Percentiles rank a stretch among this genome's conserved stretches.
phyloP scores from a whole-genome alignment of 495 filamentous ascomycete genomes.

The Annulohypoxylon maeteangense region DNA sequence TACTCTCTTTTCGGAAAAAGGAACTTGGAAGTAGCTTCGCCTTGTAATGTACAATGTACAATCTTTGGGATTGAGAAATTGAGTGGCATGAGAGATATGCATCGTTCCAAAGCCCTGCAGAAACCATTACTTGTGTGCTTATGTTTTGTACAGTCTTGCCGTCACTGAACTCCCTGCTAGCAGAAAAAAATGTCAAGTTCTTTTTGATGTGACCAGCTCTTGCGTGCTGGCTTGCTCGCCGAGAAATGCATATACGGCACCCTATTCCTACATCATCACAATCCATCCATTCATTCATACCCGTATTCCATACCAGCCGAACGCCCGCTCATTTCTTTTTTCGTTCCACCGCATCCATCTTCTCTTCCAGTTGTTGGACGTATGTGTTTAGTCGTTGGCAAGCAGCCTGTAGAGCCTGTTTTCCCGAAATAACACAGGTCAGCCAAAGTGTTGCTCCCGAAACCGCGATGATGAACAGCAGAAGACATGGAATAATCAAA shows the following conservation, averaged over 20 bases:
- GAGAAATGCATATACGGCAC: slow-evolving; percentile 9
- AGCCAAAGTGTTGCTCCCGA: slow-evolving; percentile 35
- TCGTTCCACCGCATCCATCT: slow-evolving; percentile 72
- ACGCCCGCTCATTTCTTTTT: slow-evolving; percentile 53
- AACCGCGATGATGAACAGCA: slow-evolving; percentile 31
- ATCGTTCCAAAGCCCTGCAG: slow-evolving; percentile 12
- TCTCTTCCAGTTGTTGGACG: slow-evolving; percentile 82
- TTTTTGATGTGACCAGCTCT: slow-evolving; percentile 21
- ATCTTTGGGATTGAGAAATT: neutral
- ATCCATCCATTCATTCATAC: slow-evolving; percentile 7
- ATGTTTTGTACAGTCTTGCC: slow-evolving; percentile 27
- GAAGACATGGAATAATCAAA: slow-evolving; percentile 52
- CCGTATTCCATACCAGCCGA: neutral
- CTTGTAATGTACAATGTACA: slow-evolving; percentile 8
- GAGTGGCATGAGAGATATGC: neutral
- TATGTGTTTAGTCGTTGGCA: slow-evolving; percentile 88
- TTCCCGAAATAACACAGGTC: slow-evolving; percentile 31
- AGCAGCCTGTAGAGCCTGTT: slow-evolving; percentile 85
- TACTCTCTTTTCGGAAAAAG: neutral
- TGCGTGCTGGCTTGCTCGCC: slow-evolving; percentile 12
- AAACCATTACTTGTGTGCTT: slow-evolving; percentile 15
- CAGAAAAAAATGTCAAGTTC: slow-evolving; percentile 11
- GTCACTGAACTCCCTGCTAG: slow-evolving; percentile 38
- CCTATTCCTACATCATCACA: slow-evolving; percentile 32
- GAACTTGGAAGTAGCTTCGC: neutral